A percentile compares a stretch with the other conserved stretches of the same genome.
These are phyloP conservation scores for Phoenix roebelenii DNA, from an alignment of 176 grass and related monocot species.

Conservation along the genomic window DNA sequence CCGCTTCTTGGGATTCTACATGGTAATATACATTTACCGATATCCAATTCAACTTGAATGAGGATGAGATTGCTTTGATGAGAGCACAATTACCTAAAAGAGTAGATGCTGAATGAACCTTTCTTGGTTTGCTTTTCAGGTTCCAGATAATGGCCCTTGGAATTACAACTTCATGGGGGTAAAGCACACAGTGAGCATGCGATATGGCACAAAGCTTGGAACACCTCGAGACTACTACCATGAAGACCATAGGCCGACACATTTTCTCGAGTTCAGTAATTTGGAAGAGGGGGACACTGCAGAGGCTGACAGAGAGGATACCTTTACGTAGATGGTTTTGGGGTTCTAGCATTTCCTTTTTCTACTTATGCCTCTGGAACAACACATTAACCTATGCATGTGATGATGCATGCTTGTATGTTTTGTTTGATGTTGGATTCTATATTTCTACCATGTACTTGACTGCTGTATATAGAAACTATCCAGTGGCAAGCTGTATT, in stretches of 20 bases:
- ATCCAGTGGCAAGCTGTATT: no score
- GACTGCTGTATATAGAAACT: no score
- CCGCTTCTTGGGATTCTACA: slow-evolving; percentile 96
- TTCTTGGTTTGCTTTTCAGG: slow-evolving; percentile 27
- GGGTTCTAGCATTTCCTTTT: no score
- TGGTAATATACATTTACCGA: slow-evolving; percentile 34
- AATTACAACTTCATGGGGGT: slow-evolving; percentile 99
- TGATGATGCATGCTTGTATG: no score
- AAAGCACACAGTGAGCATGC: slow-evolving; percentile 77
- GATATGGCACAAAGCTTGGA: slow-evolving; percentile 76
- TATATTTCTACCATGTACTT: no score
- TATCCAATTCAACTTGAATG: background rate
- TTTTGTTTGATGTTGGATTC: no score
- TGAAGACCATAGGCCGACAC: slow-evolving; percentile 80
- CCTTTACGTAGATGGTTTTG: slow-evolving; percentile 33
- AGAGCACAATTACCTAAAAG: no score
- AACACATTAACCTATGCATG: no score
- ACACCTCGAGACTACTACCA: slow-evolving; percentile 82
- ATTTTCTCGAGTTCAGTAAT: slow-evolving; percentile 93
- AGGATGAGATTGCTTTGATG: no score
- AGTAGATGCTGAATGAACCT: no score
- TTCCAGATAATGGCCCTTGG: slow-evolving; percentile 81
- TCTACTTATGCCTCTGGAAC: no score
- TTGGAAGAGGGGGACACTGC: slow-evolving; percentile 64
- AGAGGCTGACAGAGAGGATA: slow-evolving; percentile 84